These are phyloP conservation scores for Decorospora gaudefroyi DNA, from an alignment of 2,329 filamentous ascomycete species.

Conservation along the genomic window DNA sequence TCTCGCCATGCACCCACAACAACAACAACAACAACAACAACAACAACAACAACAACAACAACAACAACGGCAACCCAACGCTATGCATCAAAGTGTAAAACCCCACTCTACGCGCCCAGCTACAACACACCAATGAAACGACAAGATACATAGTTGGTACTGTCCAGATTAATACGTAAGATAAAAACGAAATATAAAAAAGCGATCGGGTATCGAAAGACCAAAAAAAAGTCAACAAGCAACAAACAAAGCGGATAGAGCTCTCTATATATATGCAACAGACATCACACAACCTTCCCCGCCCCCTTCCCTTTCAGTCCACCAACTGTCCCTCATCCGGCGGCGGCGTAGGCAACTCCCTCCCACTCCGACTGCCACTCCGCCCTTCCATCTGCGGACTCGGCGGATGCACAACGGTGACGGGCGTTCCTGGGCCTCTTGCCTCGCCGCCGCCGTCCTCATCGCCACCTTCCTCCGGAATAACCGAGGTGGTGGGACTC, in stretches of 20 bases:
- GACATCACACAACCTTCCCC: background rate
- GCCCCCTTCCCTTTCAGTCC: background rate
- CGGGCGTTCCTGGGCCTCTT: constrained; percentile 30
- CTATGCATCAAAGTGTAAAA: background rate
- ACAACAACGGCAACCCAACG: background rate
- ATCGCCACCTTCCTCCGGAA: constrained; percentile 35
- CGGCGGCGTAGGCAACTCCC: constrained; percentile 40
- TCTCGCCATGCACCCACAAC: no score
- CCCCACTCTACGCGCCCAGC: no score
- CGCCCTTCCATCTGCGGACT: no score
- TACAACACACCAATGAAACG: background rate
- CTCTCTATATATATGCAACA: background rate
- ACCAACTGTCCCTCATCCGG: constrained; percentile 23
- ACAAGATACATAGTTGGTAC: background rate
- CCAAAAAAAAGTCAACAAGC: constrained; percentile 2
- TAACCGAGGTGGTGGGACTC: constrained; percentile 41
- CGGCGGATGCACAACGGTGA: constrained; percentile 46
- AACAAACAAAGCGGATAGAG: background rate
- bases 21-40: no score
- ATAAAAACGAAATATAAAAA: background rate
- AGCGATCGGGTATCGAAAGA: constrained; percentile 13
- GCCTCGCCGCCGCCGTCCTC: constrained; percentile 14
- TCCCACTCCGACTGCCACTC: constrained; percentile 28
- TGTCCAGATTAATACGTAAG: background rate
- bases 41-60: background rate